Percentiles rank a stretch among this genome's conserved stretches.
phyloP scores from a whole-genome alignment of 208 protist genomes.

The Acanthamoeba lenticulata region DNA sequence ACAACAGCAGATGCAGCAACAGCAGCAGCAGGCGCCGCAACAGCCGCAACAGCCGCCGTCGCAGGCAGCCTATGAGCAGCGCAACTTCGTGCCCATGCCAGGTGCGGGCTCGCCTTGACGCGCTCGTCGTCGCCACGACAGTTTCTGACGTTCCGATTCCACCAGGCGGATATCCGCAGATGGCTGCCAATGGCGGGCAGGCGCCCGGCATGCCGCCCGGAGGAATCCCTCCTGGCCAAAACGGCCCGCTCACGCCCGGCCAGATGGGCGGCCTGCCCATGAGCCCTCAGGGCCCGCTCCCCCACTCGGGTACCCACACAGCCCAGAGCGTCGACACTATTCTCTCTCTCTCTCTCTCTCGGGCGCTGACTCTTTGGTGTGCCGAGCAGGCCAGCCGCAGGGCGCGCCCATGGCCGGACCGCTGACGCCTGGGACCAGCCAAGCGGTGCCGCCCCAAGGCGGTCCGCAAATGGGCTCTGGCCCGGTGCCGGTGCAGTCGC shows the following conservation, averaged over 20 bases:
- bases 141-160: not conserved
- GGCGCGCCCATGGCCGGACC: not conserved
- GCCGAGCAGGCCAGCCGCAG: not conserved
- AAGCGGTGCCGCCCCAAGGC: not conserved
- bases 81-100: not conserved
- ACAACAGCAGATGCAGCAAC: too few species aligned
- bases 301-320: not conserved
- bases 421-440: not conserved
- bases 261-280: conserved; percentile 14
- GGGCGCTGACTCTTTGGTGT: too few species aligned
- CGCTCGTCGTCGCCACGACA: not conserved
- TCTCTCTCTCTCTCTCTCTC: not conserved
- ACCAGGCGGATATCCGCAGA: not conserved
- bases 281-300: not conserved
- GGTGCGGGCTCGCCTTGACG: not conserved
- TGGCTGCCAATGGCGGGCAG: not conserved
- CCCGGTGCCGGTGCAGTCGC: not conserved
- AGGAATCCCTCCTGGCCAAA: not conserved
- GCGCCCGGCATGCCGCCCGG: not conserved
- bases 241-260: not conserved
- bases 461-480: not conserved
- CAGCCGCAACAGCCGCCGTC: not conserved
- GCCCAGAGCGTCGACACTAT: not conserved
- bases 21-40: too few species aligned
- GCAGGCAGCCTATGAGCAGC: not conserved